Percentiles rank a stretch among this genome's conserved stretches.
phyloP scores from a whole-genome alignment of 805 yeast species.

The Nakazawaea ambrosiae region DNA sequence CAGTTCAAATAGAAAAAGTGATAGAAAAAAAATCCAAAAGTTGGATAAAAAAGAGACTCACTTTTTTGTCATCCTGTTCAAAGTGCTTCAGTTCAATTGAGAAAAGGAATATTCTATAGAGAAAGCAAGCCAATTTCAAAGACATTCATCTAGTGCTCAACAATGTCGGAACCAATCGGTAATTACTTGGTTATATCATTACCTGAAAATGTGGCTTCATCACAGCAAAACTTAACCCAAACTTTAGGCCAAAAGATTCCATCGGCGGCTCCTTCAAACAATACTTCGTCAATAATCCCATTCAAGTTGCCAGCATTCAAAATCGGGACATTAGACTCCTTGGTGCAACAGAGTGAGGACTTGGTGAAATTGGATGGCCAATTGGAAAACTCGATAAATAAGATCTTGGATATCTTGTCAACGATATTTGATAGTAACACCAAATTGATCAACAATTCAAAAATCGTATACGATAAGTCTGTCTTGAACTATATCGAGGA shows the following conservation, averaged over 20 bases:
- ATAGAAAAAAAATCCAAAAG: no score
- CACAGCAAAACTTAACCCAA: slow-evolving; percentile 25
- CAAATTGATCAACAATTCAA: slow-evolving; percentile 19
- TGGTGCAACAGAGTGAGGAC: slow-evolving; percentile 89
- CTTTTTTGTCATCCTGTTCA: no score
- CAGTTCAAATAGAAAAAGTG: no score
- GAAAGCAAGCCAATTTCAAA: no score
- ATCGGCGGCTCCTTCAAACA: slow-evolving; percentile 11
- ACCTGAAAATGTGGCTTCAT: slow-evolving; percentile 40
- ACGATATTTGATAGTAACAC: slow-evolving; percentile 32
- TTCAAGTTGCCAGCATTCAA: slow-evolving; percentile 78
- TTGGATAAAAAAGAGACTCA: no score
- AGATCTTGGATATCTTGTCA: slow-evolving; percentile 68
- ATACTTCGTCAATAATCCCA: slow-evolving; percentile 42
- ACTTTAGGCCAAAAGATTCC: slow-evolving; percentile 59
- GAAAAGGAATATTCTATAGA: no score
- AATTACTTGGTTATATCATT: slow-evolving; percentile 49
- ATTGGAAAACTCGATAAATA: slow-evolving; percentile 58
- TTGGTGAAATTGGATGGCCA: slow-evolving; percentile 77
- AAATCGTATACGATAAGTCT: slow-evolving; percentile 34
- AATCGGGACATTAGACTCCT: slow-evolving; percentile 88
- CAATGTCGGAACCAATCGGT: slow-evolving; percentile 29
- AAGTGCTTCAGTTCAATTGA: no score
- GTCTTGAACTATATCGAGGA: slow-evolving; percentile 62
- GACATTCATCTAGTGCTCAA: no score